These are phyloP conservation scores for Termitomyces bulborhizus DNA, from an alignment of 768 basidiomycete genomes.

Conservation along the genomic window DNA sequence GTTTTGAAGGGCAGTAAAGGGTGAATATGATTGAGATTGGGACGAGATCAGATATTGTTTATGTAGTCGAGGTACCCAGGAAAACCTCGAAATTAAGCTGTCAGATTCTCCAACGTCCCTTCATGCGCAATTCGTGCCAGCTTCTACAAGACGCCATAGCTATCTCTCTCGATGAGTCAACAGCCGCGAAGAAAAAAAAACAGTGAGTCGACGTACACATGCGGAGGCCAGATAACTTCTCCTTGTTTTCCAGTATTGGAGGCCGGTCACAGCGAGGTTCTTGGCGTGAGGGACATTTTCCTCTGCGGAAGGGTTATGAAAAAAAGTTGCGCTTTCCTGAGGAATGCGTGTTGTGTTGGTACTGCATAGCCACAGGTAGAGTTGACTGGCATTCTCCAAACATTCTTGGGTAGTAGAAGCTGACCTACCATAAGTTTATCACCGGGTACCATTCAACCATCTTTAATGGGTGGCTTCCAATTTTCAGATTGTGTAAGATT, in stretches of 20 bases:
- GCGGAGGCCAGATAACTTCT: conserved; percentile 57
- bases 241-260: conserved; percentile 46
- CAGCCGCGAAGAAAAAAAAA: background rate
- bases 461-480: background rate
- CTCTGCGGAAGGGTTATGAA: conserved; percentile 31
- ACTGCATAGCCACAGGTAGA: conserved; percentile 2
- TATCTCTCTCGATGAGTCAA: conserved; percentile 14
- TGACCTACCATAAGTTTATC: background rate
- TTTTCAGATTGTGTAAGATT: background rate
- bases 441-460: conserved; percentile 1
- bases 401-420: background rate
- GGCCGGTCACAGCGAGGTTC: conserved; percentile 36
- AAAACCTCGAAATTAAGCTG: background rate
- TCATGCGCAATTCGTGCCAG: conserved; percentile 20
- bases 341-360: conserved; percentile 20
- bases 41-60: background rate
- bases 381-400: background rate
- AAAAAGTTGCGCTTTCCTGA: conserved; percentile 31
- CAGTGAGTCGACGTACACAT: conserved; percentile 29
- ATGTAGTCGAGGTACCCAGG: too few species aligned
- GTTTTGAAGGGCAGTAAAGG: background rate
- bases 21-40: background rate
- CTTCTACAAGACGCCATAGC: conserved; percentile 12
- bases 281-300: conserved; percentile 22
- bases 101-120: conserved; percentile 30